These are phyloP conservation scores for Monilinia polystroma DNA, from an alignment of 2,329 filamentous ascomycete species.

Conservation along the genomic window DNA sequence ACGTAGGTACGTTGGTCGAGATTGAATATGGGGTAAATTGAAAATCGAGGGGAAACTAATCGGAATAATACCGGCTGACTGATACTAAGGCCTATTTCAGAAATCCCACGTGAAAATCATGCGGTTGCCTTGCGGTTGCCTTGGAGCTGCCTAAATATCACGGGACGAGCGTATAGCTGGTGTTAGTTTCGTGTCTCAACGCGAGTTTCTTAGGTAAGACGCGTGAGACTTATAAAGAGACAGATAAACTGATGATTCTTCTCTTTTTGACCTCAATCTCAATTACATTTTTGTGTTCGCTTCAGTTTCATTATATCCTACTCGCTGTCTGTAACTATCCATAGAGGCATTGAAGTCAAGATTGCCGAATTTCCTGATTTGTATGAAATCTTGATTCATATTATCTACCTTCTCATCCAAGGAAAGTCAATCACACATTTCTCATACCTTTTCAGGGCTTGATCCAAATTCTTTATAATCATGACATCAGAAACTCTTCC, in stretches of 20 bases:
- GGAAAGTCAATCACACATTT: neutral
- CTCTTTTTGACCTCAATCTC: neutral
- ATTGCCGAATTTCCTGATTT: neutral
- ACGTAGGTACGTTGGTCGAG: too few species aligned
- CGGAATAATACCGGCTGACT: neutral
- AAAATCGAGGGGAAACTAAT: neutral
- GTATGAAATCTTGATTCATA: neutral
- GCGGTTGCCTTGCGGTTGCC: conserved; percentile 13
- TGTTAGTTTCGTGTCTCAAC: neutral
- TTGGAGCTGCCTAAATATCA: conserved; percentile 14
- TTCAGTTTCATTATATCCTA: neutral
- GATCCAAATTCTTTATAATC: neutral
- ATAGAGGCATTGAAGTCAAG: neutral
- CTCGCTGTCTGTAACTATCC: neutral
- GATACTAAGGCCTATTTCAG: neutral
- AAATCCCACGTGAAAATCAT: neutral
- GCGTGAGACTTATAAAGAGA: conserved; percentile 4
- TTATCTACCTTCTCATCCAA: neutral
- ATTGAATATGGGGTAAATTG: neutral
- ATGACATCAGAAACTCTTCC: conserved; percentile 16
- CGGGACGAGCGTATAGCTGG: neutral
- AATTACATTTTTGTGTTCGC: neutral
- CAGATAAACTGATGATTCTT: neutral
- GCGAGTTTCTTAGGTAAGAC: neutral
- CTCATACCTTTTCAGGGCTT: neutral